Conservation (phyloP, 495 filamentous ascomycete genomes). For the Podospora didyma region DNA sequence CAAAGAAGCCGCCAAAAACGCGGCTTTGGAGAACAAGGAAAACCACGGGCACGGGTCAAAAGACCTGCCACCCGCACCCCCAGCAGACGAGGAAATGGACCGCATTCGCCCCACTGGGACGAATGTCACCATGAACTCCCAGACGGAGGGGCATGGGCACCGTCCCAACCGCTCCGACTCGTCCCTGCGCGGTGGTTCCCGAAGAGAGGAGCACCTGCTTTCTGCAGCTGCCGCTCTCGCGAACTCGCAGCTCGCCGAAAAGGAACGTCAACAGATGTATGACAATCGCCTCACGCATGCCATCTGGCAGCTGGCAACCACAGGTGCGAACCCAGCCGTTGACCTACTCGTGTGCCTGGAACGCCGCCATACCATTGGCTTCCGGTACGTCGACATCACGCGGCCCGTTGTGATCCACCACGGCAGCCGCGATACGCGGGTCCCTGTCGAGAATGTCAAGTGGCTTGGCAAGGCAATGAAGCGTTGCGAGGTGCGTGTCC, state of each 20-base stretch:
- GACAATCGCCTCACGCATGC: slow-evolving; percentile 82
- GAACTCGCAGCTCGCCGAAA: slow-evolving; percentile 44
- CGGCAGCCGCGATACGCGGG: slow-evolving; percentile 82
- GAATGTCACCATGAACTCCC: slow-evolving; percentile 18
- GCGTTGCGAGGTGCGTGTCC: slow-evolving; percentile 81
- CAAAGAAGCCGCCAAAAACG: slow-evolving; percentile 32
- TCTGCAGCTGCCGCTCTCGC: slow-evolving; percentile 37
- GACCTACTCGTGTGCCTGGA: slow-evolving; percentile 93
- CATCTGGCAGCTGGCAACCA: slow-evolving; percentile 93
- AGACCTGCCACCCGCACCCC: slow-evolving; percentile 17
- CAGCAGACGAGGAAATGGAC: slow-evolving; percentile 36
- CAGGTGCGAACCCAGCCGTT: slow-evolving; percentile 87
- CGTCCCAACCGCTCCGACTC: slow-evolving; percentile 30
- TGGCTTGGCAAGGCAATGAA: slow-evolving; percentile 96
- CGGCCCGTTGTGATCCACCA: slow-evolving; percentile 90
- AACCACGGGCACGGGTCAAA: slow-evolving; percentile 25
- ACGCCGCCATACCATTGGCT: slow-evolving; percentile 85
- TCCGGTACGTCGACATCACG: slow-evolving; percentile 94
- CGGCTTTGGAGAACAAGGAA: slow-evolving; percentile 38
- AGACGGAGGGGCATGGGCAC: slow-evolving; percentile 23
- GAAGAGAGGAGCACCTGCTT: slow-evolving; percentile 36
- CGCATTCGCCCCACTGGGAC: slow-evolving; percentile 28
- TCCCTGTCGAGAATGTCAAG: slow-evolving; percentile 89
- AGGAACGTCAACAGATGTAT: slow-evolving; percentile 74
- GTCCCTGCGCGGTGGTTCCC: slow-evolving; percentile 13